Evolutionary conservation across 2,329 filamentous ascomycete species (phyloP).

Genomic region (Sarocladiaceae sp.): DNA sequence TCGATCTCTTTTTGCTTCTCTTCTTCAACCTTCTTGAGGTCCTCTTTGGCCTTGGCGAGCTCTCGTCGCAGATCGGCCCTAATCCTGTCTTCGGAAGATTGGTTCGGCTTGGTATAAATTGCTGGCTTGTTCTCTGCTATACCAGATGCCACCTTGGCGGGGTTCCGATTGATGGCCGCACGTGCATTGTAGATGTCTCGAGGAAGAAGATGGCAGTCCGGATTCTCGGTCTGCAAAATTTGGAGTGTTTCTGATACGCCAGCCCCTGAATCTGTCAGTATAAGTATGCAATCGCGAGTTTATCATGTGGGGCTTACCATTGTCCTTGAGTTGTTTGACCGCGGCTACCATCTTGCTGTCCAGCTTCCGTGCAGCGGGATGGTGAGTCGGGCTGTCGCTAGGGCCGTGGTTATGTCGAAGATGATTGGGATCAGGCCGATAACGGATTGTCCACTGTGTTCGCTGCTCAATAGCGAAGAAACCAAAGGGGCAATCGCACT

Average conservation of each 20-base stretch:
- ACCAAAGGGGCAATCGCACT: conserved; percentile 66
- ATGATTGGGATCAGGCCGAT: conserved; percentile 55
- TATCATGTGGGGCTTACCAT: conserved; percentile 41
- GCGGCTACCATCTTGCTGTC: conserved; percentile 65
- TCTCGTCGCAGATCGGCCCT: conserved; percentile 58
- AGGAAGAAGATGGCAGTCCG: conserved; percentile 58
- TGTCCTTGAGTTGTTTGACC: conserved; percentile 62
- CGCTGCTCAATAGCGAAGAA: conserved; percentile 66
- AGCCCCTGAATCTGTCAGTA: conserved; percentile 46
- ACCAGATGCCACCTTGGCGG: conserved; percentile 55
- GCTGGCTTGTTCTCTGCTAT: conserved; percentile 56
- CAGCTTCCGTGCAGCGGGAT: conserved; percentile 61
- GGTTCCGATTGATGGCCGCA: conserved; percentile 63
- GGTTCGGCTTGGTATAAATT: conserved; percentile 63
- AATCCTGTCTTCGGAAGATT: conserved; percentile 60
- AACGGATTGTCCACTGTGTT: conserved; percentile 63
- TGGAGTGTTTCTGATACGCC: conserved; percentile 64
- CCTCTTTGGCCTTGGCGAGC: conserved; percentile 53
- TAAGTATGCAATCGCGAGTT: too few species aligned
- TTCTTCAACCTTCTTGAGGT: conserved; percentile 50
- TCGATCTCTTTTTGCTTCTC: conserved; percentile 56
- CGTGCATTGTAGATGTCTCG: conserved; percentile 65
- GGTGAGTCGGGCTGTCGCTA: conserved; percentile 62
- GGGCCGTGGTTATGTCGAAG: conserved; percentile 61
- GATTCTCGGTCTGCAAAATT: conserved; percentile 60